Conservation (phyloP, 2,329 filamentous ascomycete genomes). For the Fusarium bulbicola region DNA sequence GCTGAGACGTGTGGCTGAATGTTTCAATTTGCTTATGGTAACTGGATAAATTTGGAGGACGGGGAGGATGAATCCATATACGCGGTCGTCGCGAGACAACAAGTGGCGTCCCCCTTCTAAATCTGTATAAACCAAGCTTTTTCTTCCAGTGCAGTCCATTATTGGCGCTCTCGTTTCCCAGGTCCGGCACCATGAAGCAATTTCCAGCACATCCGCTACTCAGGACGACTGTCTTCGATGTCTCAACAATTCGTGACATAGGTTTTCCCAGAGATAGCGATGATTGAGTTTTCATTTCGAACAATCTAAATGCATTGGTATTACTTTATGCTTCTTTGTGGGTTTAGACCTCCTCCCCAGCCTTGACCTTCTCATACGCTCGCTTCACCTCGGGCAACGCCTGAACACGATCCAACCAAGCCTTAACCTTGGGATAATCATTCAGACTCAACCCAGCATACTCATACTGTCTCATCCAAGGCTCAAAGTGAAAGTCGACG, state of each 20-base stretch:
- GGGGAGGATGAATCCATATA: background rate
- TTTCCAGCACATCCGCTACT: background rate
- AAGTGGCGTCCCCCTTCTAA: no score
- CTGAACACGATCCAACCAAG: conserved; percentile 10
- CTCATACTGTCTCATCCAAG: conserved; percentile 10
- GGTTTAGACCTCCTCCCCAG: background rate
- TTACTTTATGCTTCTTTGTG: no score
- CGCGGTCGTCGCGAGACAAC: background rate
- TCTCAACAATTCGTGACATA: no score
- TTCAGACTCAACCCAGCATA: conserved; percentile 1
- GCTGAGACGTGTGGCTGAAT: background rate
- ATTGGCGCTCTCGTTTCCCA: no score
- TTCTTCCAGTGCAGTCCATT: no score
- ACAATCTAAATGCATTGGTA: no score
- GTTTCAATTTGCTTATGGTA: background rate
- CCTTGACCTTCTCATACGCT: conserved; percentile 19
- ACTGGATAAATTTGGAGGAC: background rate
- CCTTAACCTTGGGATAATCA: conserved; percentile 1
- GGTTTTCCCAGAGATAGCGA: no score
- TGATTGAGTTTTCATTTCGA: no score
- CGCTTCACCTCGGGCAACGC: background rate
- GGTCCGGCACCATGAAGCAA: background rate
- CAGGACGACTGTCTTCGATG: fast-evolving
- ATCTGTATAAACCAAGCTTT: background rate
- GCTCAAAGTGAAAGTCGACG: conserved; percentile 21